A percentile compares a stretch with the other conserved stretches of the same genome.
These are phyloP conservation scores for Metarhizium rileyi DNA, from an alignment of 2,329 filamentous ascomycete genomes.

Conservation along the genomic window DNA sequence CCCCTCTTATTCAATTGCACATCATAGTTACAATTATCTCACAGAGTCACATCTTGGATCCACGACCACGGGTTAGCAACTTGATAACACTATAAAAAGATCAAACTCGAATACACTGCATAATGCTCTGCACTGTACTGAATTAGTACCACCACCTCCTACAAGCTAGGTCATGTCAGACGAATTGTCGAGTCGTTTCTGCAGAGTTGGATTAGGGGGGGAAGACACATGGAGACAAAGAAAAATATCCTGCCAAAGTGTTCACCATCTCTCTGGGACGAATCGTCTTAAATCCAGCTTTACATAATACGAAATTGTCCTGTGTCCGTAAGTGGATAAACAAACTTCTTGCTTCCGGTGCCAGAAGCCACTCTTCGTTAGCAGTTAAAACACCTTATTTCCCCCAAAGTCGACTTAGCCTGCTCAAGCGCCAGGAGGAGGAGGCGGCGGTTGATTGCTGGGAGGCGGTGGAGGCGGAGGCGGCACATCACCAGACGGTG, in stretches of 20 bases:
- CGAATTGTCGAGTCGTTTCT: not conserved
- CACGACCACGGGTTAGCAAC: too few species aligned
- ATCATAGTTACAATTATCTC: too few species aligned
- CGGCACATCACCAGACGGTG: slow-evolving; percentile 39
- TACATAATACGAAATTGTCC: not conserved
- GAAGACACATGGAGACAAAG: not conserved
- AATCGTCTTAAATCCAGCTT: not conserved
- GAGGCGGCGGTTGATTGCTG: slow-evolving; percentile 52
- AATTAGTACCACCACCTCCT: not conserved
- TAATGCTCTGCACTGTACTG: not conserved
- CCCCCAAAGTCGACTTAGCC: not conserved
- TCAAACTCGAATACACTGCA: not conserved
- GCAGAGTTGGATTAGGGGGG: not conserved
- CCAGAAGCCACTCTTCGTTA: not conserved
- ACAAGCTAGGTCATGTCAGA: not conserved
- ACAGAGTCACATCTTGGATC: too few species aligned
- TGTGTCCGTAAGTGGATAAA: not conserved
- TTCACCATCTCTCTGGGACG: not conserved
- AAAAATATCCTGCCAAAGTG: not conserved
- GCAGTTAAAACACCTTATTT: not conserved
- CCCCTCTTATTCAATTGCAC: too few species aligned
- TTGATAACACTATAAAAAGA: not conserved
- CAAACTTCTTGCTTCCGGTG: not conserved
- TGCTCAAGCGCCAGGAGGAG: slow-evolving; percentile 40
- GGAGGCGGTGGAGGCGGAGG: slow-evolving; percentile 54